These are phyloP conservation scores for Chlorella sp. DNA, from an alignment of 139 green algal species.

Conservation along the genomic window DNA sequence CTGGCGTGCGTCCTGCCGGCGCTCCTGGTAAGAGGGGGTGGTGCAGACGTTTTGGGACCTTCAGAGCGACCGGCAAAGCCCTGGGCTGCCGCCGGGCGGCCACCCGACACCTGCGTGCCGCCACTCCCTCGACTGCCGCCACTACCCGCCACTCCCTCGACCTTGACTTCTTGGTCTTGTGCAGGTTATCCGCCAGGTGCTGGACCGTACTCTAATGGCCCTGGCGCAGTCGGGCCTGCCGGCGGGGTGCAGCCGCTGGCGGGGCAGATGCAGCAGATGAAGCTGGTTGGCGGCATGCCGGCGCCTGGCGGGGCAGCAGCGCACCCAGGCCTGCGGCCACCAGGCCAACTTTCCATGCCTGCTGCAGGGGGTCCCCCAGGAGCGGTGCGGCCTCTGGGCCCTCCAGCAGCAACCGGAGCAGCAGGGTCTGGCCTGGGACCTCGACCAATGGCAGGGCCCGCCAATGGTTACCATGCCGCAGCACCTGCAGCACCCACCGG, in stretches of 20 bases:
- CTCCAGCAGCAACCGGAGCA: background rate
- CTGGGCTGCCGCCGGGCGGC: too few species aligned
- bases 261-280: conserved; percentile 44
- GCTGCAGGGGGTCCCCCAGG: background rate
- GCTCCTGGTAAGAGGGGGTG: background rate
- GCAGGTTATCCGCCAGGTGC: background rate
- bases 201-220: background rate
- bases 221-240: background rate
- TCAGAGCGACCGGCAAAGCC: background rate
- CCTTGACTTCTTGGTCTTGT: too few species aligned
- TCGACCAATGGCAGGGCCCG: background rate
- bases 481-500: background rate
- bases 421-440: background rate
- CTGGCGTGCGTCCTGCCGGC: background rate
- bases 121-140: background rate
- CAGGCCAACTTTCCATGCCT: background rate
- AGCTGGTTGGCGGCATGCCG: conserved; percentile 5
- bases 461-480: background rate
- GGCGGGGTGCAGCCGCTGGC: background rate
- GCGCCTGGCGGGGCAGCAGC: background rate
- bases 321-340: background rate
- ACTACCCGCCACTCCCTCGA: background rate
- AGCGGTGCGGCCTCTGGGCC: background rate
- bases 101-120: too few species aligned
- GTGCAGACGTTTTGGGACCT: background rate